These are phyloP conservation scores for Cubamyces sp. DNA, from an alignment of 768 basidiomycete genomes.

Conservation along the genomic window DNA sequence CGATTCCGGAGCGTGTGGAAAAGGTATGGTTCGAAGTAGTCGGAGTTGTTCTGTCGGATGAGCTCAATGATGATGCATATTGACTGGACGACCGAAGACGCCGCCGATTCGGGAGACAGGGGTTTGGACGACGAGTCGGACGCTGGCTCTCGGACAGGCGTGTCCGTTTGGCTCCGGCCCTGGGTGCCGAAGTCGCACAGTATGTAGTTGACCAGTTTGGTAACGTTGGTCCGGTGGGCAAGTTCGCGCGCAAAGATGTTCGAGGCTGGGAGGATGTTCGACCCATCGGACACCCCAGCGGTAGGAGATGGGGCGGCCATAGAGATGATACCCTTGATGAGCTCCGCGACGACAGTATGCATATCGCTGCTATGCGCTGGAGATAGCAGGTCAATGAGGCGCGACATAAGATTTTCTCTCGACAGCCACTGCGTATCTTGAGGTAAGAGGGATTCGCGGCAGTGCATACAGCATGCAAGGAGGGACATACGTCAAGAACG, in stretches of 20 bases:
- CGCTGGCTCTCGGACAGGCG: conserved; percentile 20
- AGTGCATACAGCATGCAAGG: conserved; percentile 36
- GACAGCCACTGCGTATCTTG: conserved; percentile 77
- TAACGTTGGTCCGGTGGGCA: conserved; percentile 71
- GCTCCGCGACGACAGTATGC: conserved; percentile 86
- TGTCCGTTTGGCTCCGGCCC: not conserved
- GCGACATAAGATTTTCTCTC: conserved; percentile 77
- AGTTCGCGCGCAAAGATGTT: conserved; percentile 91
- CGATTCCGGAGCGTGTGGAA: conserved; percentile 93
- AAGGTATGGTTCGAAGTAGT: conserved; percentile 96
- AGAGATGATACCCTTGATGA: conserved; percentile 93
- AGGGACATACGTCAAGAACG: conserved; percentile 80
- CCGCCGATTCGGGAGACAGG: conserved; percentile 47
- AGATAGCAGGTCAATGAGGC: conserved; percentile 81
- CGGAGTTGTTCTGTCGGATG: conserved; percentile 97
- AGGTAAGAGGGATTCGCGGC: conserved; percentile 38
- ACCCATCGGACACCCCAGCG: conserved; percentile 68
- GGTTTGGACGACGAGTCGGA: conserved; percentile 4
- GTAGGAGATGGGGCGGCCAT: conserved; percentile 89
- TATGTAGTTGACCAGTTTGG: conserved; percentile 75
- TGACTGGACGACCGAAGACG: conserved; percentile 84
- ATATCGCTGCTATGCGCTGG: conserved; percentile 74
- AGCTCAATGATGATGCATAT: conserved; percentile 91
- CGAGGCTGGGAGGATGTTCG: conserved; percentile 72
- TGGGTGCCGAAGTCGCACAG: conserved; percentile 61